Base-by-base conservation (phyloP, 1,139 yeast species). In the Petasospora rhodanensis region DNA sequence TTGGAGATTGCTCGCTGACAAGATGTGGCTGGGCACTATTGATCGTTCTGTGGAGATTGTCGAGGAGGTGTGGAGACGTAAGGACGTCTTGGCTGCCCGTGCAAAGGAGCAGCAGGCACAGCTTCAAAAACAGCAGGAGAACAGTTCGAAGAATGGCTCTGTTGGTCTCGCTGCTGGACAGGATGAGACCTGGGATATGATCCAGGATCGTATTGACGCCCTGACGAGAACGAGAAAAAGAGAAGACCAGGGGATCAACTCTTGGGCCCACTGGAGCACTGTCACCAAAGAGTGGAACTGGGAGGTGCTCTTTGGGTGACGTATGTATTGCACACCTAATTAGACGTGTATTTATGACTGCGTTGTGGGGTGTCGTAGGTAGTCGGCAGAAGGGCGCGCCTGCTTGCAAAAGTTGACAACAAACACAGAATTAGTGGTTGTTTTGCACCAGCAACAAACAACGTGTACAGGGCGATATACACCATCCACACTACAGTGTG, bases 241-340 rank as follows among this genome's bases (percentile, higher is more conserved):
- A 12, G 72, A 72, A 14, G 66, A 61, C 26, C 67, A 64, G 26
- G 70, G 72, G 2, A 61, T 76, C 25, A 62, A 64, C 34, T 68
- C 76, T 19, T 64, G 70, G 55, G 58, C 76, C n/a, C 84, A 78
- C 52, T 79, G 86, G 86, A 72, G 76, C 34, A 59, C 71, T 0
- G 74, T 79, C 10, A 79, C 78, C 84, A 70, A 72, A 45, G 84
- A 78, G 45, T 78, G 85, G 85, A 78, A 79, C 1, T 77, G 85
- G 84, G 84, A 79, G 51, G 78, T 79, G 11, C 52, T 78, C 11
- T 46, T 49, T 35, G 54, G 51, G 3, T 46, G 13, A 20, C 13
- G 21, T 16, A 15, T 8, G 19, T 24, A 18, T 8, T 12, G 11
- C 5, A 11, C 9, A 24, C 20, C 15, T 22, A 22, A 22, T 13